Base-by-base conservation (phyloP, 2,329 filamentous ascomycete species). In the Blumeria graminis region DNA sequence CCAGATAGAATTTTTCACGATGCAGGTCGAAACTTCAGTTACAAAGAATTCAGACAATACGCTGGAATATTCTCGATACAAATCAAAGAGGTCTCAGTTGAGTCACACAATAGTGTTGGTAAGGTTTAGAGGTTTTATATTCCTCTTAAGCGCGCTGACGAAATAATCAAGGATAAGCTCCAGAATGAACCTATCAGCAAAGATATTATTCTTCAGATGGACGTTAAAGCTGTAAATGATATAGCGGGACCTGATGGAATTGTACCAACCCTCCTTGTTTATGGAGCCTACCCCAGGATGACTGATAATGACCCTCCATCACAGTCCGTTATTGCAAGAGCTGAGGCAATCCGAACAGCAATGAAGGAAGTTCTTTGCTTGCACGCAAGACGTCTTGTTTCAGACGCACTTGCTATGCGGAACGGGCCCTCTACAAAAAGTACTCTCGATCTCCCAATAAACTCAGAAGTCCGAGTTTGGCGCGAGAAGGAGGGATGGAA, bases 281-380 rank as follows among this genome's bases (percentile, higher is more conserved):
- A 18, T 45, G 54, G 54, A 45, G 39, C 39, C 14, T 56, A 32
- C 39, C 38, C 41, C 13, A 5, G 39, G 8, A 48, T 46, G 14
- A 46, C 8, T 14, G 54, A 56, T 32, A 14, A 8, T 18, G 5
- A 16, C 6, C n/a, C 43, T 43, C 18, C 28, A 13, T 48, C 43
- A 32, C 7, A 13, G 9, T 14, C 22, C 18, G 13, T n/a, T 34
- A 22, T 3, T 11, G 43, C 56, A 39, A 1, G 56, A 33, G 36
- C 57, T 51, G 22, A n/a, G 6, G 45, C 57, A 6, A 16, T 57
- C 18, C 53, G 46, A 13, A 58, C 57, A 32, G 58, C 57, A 9
- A 58, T 57, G 46, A 54, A 52, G 5, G 56, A 60, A 55, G 22
- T 59, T 22, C 9, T 32, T 3, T 56, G 55, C 9, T 22, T 57